Evolutionary conservation across 2,329 filamentous ascomycete genomes (phyloP).

Genomic region (Aspergillus sp.): DNA sequence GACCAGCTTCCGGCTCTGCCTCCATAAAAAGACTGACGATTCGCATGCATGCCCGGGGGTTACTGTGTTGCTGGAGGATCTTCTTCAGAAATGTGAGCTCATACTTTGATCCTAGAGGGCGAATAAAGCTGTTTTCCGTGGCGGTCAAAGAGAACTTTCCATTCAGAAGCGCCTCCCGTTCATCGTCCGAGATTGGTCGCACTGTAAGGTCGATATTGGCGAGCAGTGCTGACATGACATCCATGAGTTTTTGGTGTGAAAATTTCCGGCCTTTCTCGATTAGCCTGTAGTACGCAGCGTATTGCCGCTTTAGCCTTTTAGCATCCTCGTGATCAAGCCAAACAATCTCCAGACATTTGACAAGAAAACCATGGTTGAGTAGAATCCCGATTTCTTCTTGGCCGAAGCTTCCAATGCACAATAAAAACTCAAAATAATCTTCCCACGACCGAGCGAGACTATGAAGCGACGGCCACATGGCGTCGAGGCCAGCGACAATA

Average conservation of each 20-base stretch:
- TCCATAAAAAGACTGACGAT: slow-evolving; percentile 64
- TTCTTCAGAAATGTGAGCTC: slow-evolving; percentile 59
- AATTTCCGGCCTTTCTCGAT: slow-evolving; percentile 54
- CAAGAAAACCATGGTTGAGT: slow-evolving; percentile 65
- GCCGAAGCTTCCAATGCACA: slow-evolving; percentile 68
- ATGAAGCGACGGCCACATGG: slow-evolving; percentile 68
- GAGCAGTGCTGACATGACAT: slow-evolving; percentile 47
- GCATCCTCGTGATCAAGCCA: slow-evolving; percentile 59
- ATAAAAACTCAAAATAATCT: slow-evolving; percentile 74
- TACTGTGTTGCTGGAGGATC: slow-evolving; percentile 66
- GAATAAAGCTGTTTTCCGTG: slow-evolving; percentile 40
- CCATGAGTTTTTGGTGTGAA: slow-evolving; percentile 47
- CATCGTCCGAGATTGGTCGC: slow-evolving; percentile 31
- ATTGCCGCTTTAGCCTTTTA: slow-evolving; percentile 59
- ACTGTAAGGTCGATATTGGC: slow-evolving; percentile 43
- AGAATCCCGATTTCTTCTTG: slow-evolving; percentile 61
- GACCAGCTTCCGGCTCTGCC: slow-evolving; percentile 57
- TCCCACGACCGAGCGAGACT: slow-evolving; percentile 69
- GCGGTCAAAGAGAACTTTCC: slow-evolving; percentile 41
- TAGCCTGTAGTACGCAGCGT: slow-evolving; percentile 49
- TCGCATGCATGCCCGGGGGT: slow-evolving; percentile 53
- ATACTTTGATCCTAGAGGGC: slow-evolving; percentile 37
- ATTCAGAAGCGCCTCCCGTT: slow-evolving; percentile 28
- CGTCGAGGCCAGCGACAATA: slow-evolving; percentile 55
- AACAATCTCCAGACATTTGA: slow-evolving; percentile 63